Percentiles rank a stretch among this genome's conserved stretches.
These are phyloP conservation scores for Ogataea dorogensis DNA, from an alignment of 805 yeast genomes.

Conservation along the genomic window DNA sequence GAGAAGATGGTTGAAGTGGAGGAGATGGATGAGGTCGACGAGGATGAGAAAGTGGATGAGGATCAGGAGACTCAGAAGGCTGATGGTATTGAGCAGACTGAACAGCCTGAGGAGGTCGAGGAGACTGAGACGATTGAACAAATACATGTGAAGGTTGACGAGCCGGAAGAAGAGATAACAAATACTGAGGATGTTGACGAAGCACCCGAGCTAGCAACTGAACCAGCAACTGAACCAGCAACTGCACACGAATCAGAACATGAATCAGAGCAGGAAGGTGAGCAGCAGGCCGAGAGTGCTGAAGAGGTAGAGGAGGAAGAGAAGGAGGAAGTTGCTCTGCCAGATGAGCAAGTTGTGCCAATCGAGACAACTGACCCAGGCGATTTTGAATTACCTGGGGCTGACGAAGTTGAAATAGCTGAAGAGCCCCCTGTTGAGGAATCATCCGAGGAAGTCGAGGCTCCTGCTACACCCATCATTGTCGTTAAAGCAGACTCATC, in stretches of 20 bases:
- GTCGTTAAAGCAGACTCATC: too few species aligned
- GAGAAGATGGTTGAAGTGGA: constrained; percentile 4
- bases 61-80: too few species aligned
- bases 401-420: too few species aligned
- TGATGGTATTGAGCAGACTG: too few species aligned
- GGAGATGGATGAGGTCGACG: constrained; percentile 1
- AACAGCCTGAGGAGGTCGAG: background rate
- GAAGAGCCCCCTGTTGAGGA: too few species aligned
- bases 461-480: too few species aligned
- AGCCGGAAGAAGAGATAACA: constrained; percentile 1
- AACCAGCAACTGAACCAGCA: background rate
- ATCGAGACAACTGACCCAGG: too few species aligned
- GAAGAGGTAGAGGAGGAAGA: background rate
- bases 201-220: background rate
- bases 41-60: background rate
- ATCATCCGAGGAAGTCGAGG: too few species aligned
- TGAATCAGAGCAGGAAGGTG: background rate
- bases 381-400: too few species aligned
- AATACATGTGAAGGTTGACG: background rate
- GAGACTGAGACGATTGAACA: background rate
- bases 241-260: background rate
- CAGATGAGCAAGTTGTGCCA: background rate
- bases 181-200: background rate
- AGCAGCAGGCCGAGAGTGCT: background rate
- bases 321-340: background rate